Percentiles rank a stretch among this genome's conserved stretches.
phyloP scores from a whole-genome alignment of 2,329 filamentous ascomycete species.

The Colletotrichum liaoningense region DNA sequence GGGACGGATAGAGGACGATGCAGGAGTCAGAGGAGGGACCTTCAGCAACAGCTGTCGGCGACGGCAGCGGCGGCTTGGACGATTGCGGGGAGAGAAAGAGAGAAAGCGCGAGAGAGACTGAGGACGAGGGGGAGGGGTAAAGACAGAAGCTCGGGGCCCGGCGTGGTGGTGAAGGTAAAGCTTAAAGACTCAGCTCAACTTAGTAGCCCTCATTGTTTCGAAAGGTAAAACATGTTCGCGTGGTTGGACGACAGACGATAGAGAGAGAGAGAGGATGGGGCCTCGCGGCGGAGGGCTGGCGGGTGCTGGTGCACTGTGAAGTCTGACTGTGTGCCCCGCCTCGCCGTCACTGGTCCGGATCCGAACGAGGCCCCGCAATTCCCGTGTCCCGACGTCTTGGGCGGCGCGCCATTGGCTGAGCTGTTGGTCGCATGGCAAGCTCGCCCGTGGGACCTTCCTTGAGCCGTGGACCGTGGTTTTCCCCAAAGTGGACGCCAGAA shows the following conservation, averaged over 20 bases:
- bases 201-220: constrained; percentile 27
- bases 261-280: background rate
- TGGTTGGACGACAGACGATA: constrained; percentile 15
- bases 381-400: constrained; percentile 11
- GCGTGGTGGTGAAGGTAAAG: constrained; percentile 25
- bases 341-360: constrained; percentile 34
- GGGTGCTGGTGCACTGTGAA: constrained; percentile 18
- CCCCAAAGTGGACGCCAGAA: background rate
- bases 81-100: background rate
- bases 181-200: constrained; percentile 13
- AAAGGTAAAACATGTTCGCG: constrained; percentile 25
- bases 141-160: constrained; percentile 7
- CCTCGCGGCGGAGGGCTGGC: constrained; percentile 14
- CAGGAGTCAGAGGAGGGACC: background rate
- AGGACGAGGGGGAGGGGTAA: background rate
- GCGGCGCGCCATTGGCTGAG: constrained; percentile 12
- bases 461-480: no score
- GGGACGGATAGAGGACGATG: constrained; percentile 1
- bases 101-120: background rate
- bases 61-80: background rate
- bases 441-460: no score
- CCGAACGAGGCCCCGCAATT: constrained; percentile 7
- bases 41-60: constrained; percentile 11
- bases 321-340: constrained; percentile 25
- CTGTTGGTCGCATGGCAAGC: background rate